Base-by-base conservation (phyloP, 352 stramenopile species). In the Pythium rishiriense region DNA sequence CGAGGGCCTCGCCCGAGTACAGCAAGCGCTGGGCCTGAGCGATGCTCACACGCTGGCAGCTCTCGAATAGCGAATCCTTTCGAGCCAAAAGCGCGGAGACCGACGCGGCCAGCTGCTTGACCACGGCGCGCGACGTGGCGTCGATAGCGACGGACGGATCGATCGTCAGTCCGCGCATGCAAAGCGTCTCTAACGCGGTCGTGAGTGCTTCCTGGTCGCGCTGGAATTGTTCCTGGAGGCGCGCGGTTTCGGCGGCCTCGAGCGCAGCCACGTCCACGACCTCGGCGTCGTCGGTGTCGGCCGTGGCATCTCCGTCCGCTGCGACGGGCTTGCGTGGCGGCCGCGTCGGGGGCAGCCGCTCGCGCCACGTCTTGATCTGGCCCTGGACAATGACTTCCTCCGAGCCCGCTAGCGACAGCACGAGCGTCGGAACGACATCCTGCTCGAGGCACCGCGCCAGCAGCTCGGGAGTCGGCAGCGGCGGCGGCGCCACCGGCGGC, bases 351-450 rank as follows among this genome's bases (percentile, higher is more conserved):
- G 72, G 71, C 11, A 76, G 58, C 19, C 49, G 63, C 4, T 49
- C 46, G 49, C 50, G 37, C 81, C 77, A 90, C 28, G 48, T 51
- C 28, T n/a, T 37, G n/a, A 85, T 63, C 45, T 74, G 68, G n/a
- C 43, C 45, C 10, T 68, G 33, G 15, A 85, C 53, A 7, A 56
- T 43, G 14, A 68, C 42, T 0, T 75, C 69, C 54, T 87, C 79
- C 0, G 68, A 58, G 3, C 73, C 41, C 1, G 56, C 48, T 4
- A 87, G 37, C 4, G 83, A 70, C 22, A 90, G 31, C 15, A 88
- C 79, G n/a, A 87, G 56, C 6, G 74, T 60, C 24, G 83, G 81
- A 41, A 87, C 83, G 21, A 88, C n/a, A 24, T 77, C 59, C 2
- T 67, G 58, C 54, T 75, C 57, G 19, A 88, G 83, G 46, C 74